Base-by-base conservation (phyloP, 345 rosid species). In the Stellera chamaejasme region DNA sequence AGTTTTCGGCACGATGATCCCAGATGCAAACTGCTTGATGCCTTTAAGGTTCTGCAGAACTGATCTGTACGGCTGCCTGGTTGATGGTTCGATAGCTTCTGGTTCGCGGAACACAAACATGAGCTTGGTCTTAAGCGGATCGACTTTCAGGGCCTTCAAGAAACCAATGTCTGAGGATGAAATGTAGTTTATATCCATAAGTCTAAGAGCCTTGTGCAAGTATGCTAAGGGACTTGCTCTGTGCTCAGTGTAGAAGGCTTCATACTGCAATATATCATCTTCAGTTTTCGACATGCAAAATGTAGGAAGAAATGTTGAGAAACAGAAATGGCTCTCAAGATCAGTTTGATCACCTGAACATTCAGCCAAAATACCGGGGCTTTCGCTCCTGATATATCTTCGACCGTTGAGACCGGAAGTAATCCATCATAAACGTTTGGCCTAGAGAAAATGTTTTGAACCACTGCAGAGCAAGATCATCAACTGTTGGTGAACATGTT, bases 161-260 rank as follows among this genome's bases (percentile, higher is more conserved):
- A 93, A 85, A 48, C 81, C 85, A 5, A 89, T 77, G 62, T 93
- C 99, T 1, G 97, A 88, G 60, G 88, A 84, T 15, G 97, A 87
- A 15, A 89, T 49, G 76, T 66, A 69, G 28, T 26, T 59, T 10
- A 67, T 2, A 23, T 49, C 49, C n/a, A 54, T 63, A 6, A 50
- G 48, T 59, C 70, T 64, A 49, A 58, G 0, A 11, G 65, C 56
- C 53, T 63, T 64, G 42, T 65, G 70, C 6, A 85, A 14, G 50
- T 68, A 82, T 7, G 58, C 43, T 3, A 74, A 61, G 15, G 82
- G 56, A 58, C 76, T 79, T 26, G 73, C 73, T 36, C 80, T 83
- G 75, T 83, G 79, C 64, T 89, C 79, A 12, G 57, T 57, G 65
- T 89, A 93, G 80, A 93, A 79, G 23, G 52, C 4, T 28, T 77